phyloP scores from a whole-genome alignment of 345 rosid species.

The Luvunga scandens region DNA sequence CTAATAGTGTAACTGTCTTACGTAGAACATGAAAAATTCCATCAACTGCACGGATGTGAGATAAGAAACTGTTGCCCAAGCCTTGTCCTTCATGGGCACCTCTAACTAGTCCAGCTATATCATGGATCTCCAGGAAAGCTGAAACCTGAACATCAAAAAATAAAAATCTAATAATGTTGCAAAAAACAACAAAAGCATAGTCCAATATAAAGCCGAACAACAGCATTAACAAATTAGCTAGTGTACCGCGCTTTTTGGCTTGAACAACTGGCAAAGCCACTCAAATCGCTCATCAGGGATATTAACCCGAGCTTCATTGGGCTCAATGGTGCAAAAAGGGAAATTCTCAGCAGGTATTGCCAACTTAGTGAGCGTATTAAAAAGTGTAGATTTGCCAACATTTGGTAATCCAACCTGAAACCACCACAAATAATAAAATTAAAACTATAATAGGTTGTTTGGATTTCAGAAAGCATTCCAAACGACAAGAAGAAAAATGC shows the following conservation, averaged over 20 bases:
- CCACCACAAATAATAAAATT: background rate
- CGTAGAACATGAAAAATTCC: slow-evolving; percentile 97
- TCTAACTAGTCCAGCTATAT: slow-evolving; percentile 92
- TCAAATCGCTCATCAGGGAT: slow-evolving; percentile 92
- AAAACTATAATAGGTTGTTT: background rate
- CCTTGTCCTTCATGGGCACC: slow-evolving; percentile 99
- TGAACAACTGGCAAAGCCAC: slow-evolving; percentile 81
- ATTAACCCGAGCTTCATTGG: slow-evolving; percentile 90
- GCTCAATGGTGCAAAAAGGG: slow-evolving; percentile 97
- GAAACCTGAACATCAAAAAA: slow-evolving; percentile 48
- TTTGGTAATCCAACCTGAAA: slow-evolving; percentile 92
- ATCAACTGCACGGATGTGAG: slow-evolving; percentile 98
- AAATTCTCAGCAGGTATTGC: slow-evolving; percentile 97
- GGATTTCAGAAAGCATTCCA: background rate
- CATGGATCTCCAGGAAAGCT: slow-evolving; percentile 95
- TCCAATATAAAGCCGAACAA: background rate
- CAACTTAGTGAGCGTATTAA: slow-evolving; percentile 91
- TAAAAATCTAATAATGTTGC: slow-evolving; percentile 1
- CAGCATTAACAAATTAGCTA: background rate
- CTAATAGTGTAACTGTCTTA: slow-evolving; percentile 28
- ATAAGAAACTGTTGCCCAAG: slow-evolving; percentile 90
- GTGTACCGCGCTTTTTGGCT: slow-evolving; percentile 85
- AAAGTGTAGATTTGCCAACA: slow-evolving; percentile 96
- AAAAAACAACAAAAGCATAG: background rate
- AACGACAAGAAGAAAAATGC: background rate